Evolutionary conservation across 768 basidiomycete genomes (phyloP).

Genomic region (Mycena indigotica): DNA sequence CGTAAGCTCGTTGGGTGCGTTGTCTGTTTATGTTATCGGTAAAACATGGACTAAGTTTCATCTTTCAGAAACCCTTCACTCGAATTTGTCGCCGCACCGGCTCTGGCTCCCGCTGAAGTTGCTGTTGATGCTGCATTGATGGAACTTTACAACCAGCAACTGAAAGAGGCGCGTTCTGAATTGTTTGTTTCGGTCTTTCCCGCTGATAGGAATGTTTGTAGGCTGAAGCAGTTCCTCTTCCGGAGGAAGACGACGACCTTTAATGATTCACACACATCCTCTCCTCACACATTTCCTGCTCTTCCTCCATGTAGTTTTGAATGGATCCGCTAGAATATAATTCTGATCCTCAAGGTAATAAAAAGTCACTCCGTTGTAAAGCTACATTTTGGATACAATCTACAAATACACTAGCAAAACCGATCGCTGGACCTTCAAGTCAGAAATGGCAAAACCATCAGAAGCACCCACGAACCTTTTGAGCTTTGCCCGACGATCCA

Average conservation of each 20-base stretch:
- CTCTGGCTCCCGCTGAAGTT: conserved; percentile 93
- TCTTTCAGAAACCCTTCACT: conserved; percentile 71
- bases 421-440: conserved; percentile 41
- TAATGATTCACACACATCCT: conserved; percentile 33
- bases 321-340: conserved; percentile 1
- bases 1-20: conserved; percentile 95
- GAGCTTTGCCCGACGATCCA: conserved; percentile 79
- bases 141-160: conserved; percentile 75
- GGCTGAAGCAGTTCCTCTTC: conserved; percentile 92
- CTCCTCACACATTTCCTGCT: conserved; percentile 6
- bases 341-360: not conserved
- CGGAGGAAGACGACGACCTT: conserved; percentile 94
- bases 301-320: conserved; percentile 3
- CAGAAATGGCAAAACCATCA: not conserved
- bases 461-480: conserved; percentile 59
- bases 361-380: conserved; percentile 11
- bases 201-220: conserved; percentile 30
- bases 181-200: conserved; percentile 3
- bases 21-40: not conserved
- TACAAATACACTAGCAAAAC: conserved; percentile 43
- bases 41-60: conserved; percentile 2
- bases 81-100: conserved; percentile 96
- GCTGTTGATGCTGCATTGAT: conserved; percentile 78
- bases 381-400: conserved; percentile 22
- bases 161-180: conserved; percentile 60